Conservation (phyloP, 2,329 filamentous ascomycete genomes). For the Furcasterigmium sp. region DNA sequence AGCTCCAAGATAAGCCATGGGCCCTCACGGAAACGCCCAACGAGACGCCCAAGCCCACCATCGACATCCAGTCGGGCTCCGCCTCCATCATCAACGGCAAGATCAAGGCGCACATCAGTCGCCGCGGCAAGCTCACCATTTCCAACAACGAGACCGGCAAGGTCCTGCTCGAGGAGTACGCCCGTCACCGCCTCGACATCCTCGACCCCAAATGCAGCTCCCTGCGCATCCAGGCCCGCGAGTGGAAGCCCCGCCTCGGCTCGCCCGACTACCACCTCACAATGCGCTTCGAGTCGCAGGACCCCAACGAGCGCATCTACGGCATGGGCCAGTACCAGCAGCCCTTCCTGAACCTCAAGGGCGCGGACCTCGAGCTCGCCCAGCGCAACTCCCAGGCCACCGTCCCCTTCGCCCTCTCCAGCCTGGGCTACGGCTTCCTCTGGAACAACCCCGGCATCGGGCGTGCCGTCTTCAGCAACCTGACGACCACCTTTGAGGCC, state of each 20-base stretch:
- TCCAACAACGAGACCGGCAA: conserved; percentile 14
- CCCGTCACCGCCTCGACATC: conserved; percentile 21
- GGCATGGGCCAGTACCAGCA: conserved; percentile 69
- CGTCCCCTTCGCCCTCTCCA: conserved; percentile 57
- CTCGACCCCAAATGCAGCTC: conserved; percentile 54
- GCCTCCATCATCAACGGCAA: conserved; percentile 19
- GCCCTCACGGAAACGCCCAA: conserved; percentile 19
- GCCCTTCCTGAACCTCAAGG: conserved; percentile 57
- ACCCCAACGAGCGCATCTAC: conserved; percentile 54
- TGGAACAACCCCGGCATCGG: conserved; percentile 64
- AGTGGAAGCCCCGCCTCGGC: conserved; percentile 49
- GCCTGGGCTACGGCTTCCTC: conserved; percentile 55
- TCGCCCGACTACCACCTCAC: conserved; percentile 49
- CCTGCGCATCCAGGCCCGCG: conserved; percentile 49
- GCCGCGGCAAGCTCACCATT: conserved; percentile 20
- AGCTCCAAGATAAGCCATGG: conserved; percentile 28
- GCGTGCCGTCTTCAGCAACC: conserved; percentile 54
- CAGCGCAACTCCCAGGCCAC: conserved; percentile 63
- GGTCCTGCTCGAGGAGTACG: conserved; percentile 21
- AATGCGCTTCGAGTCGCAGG: conserved; percentile 50
- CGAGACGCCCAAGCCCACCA: conserved; percentile 5
- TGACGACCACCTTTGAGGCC: conserved; percentile 57
- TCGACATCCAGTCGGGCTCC: conserved; percentile 10
- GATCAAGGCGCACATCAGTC: conserved; percentile 18
- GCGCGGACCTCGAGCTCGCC: conserved; percentile 56